Conservation (phyloP, 306 rosid species). For the Quercus parvula region DNA sequence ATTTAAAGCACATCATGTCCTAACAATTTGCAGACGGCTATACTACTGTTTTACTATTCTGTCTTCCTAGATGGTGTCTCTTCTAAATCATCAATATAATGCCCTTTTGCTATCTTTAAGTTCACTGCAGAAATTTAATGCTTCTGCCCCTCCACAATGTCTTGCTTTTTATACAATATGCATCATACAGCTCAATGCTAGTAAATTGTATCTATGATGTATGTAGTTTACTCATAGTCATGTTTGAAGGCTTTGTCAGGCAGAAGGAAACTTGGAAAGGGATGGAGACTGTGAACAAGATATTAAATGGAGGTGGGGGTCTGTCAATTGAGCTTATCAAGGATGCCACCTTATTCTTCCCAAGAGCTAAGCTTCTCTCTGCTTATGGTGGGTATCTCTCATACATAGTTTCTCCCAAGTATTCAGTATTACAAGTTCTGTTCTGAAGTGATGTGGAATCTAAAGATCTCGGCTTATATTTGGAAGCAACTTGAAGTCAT, state of each 20-base stretch:
- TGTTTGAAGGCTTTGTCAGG: conserved; percentile 35
- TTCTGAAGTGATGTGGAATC: neutral
- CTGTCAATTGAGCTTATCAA: conserved; percentile 58
- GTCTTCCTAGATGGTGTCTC: neutral
- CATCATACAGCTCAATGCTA: neutral
- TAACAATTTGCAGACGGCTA: neutral
- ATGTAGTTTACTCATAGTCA: conserved; percentile 16
- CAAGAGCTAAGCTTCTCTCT: conserved; percentile 77
- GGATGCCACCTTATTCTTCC: conserved; percentile 52
- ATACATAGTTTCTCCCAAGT: neutral
- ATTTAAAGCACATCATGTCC: neutral
- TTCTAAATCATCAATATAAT: neutral
- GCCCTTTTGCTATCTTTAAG: neutral
- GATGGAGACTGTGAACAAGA: conserved; percentile 57
- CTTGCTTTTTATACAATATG: conserved; percentile 6
- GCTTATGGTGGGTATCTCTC: conserved; percentile 72
- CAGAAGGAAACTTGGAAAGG: conserved; percentile 43
- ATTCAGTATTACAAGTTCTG: neutral
- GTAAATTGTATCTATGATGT: neutral
- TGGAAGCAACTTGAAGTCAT: neutral
- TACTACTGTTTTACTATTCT: neutral
- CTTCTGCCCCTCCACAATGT: neutral
- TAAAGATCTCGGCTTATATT: neutral
- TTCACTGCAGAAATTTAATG: neutral
- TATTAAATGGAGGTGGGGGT: conserved; percentile 91